Evolutionary conservation across 2,329 filamentous ascomycete genomes (phyloP), one percentile per base, ranked within the genome.

Genomic region (Arthrobotrys entomopaga): DNA sequence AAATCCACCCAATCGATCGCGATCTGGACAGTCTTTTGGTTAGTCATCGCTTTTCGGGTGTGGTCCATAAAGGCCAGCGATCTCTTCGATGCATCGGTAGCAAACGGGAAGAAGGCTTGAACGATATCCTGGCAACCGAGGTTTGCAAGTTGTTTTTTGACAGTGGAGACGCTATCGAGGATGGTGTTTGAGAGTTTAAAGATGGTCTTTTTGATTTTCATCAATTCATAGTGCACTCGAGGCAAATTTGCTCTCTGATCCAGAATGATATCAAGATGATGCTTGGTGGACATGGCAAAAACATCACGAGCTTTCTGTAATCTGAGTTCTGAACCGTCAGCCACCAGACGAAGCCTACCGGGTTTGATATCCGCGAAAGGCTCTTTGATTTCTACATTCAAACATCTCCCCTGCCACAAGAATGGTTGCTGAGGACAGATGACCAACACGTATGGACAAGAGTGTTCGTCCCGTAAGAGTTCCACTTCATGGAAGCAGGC

Each of bases 111-210:
- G 82, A 94, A 99, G 3, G 93, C 96, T 81, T 99, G 95, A 76
- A 99, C 95, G 29, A 99, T 87, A 79, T 99, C 95, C 79, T 97
- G 93, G 80, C 94, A 97, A 77, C 95, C 90, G 77, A 94, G 87
- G 7, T 90, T 91, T 67, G 87, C 86, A 0, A 93, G 93, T 81
- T 99, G 94, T 77, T 89, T 89, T 76, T 93, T 87, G 77, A 99
- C 95, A 76, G 92, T 92, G 80, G 96, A 92, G 50, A 99, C 95
- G 80, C 93, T 97, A 81, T 98, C 94, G 92, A 99, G 97, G 82
- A 99, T 98, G 5, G 93, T 92, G 82, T 97, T 98, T 59, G 93
- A 97, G 49, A 99, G 86, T 82, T 96, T 97, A 84, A 96, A 98
- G 2, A 94, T 92, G 1, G 96, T 96, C 81, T 93, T 93, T 79